Conservation (phyloP, 345 rosid genomes). For the Theobroma cacao region DNA sequence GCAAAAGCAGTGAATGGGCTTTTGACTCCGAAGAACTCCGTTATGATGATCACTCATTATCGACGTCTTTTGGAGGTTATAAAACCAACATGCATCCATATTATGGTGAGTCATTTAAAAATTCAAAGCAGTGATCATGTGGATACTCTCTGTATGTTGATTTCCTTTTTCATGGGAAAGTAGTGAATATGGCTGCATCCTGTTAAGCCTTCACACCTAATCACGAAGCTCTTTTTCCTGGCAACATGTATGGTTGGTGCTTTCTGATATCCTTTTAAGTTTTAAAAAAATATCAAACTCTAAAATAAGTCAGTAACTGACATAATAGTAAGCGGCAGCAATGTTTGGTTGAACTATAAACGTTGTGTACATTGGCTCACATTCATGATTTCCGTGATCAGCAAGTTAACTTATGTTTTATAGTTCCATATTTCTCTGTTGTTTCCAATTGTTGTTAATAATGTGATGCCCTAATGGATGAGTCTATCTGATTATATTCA, state of each 20-base stretch:
- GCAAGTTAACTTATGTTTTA: not conserved
- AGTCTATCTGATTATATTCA: not conserved
- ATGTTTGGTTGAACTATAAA: not conserved
- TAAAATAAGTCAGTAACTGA: not conserved
- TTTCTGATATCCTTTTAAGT: not conserved
- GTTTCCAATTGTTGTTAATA: not conserved
- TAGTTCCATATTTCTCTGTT: not conserved
- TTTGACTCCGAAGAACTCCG: conserved; percentile 77
- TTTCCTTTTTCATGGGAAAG: not conserved
- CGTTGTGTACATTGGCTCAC: not conserved
- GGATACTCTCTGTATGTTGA: not conserved
- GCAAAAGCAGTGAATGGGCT: conserved; percentile 91
- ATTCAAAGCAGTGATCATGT: not conserved
- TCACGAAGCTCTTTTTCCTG: not conserved
- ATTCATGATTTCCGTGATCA: not conserved
- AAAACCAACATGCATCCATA: conserved; percentile 71
- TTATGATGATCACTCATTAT: conserved; percentile 94
- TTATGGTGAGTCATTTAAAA: conserved; percentile 60
- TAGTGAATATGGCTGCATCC: not conserved
- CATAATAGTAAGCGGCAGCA: not conserved
- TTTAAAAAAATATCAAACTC: not conserved
- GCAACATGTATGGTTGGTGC: not conserved
- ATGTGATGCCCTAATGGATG: not conserved
- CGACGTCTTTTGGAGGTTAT: conserved; percentile 75
- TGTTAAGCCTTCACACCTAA: not conserved